Base-by-base conservation (phyloP, 2,329 filamentous ascomycete genomes). In the Monosporascus sp. region DNA sequence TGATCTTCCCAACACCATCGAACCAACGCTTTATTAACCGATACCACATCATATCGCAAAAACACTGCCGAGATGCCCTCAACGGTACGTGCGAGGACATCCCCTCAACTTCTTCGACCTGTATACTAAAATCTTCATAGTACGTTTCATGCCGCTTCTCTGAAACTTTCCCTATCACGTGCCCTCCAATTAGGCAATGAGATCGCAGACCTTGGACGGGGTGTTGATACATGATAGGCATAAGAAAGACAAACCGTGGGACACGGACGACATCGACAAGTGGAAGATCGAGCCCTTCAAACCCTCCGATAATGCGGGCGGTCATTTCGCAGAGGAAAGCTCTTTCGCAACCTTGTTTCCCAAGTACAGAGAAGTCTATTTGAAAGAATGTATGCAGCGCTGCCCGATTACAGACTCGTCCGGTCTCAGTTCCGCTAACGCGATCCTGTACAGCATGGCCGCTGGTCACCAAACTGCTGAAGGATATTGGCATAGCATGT, bases 241-340 rank as follows among this genome's bases (percentile, higher is more conserved):
- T 74, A 88, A 96, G 57, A 87, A 83, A 62, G 90, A 95, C 3
- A 96, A 96, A 72, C 89, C 90, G 52, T 95, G 92, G 92, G 92
- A 97, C 66, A 96, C 92, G 53, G 92, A 96, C 58, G 94, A 97
- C 66, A 90, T 97, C 60, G 93, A 97, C 75, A 96, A 97, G 72
- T 97, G 91, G 91, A 93, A 91, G 84, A 76, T 92, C 64, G 91
- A 96, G 39, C 74, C 85, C 27, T 97, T 97, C 74, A 93, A 85
- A 43, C 82, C 89, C 48, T 85, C 89, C 60, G 88, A 97, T 74
- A 97, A 97, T 73, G 74, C 76, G 35, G 90, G 83, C 52, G 94
- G 94, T 60, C 87, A 88, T 20, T 96, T 99, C 69, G 81, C 86
- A 50, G 93, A 99, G 72, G 94, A 97, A 75, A 96, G 90, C 1